Base-by-base conservation (phyloP, 2,329 filamentous ascomycete species). In the Diaporthe amygdali region DNA sequence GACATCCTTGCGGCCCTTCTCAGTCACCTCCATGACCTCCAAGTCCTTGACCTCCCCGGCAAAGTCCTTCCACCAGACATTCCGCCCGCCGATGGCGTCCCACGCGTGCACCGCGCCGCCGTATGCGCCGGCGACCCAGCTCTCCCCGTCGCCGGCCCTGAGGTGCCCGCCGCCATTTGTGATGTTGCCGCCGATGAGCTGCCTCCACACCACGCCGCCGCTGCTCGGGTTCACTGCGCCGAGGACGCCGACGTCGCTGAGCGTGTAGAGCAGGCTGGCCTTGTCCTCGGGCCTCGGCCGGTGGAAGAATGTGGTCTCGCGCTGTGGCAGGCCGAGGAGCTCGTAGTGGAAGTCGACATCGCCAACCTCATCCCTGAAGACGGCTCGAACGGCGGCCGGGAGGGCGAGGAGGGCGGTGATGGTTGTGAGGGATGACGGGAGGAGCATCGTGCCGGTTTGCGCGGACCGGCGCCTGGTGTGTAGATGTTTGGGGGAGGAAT, bases 291-390 rank as follows among this genome's bases (percentile, higher is more conserved):
- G 88, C 77, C 93, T 89, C 47, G 96, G 96, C 76, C 92, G 92
- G 84, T 98, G 94, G 89, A 98, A 98, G 88, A 98, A 97, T 76
- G 96, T 98, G 73, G 94, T 93, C 74, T 94, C 90, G 80, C 90
- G 86, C 80, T 93, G 92, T 68, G 96, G 95, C 46, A 94, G 84
- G 78, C 96, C 96, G 78, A 99, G 86, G 61, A 98, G 91, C 75
- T 94, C 90, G 84, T 97, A 91, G 83, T 98, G 96, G 84, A 95
- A 98, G 83, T 99, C 96, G 81, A 97, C 90, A 77, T 94, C 89
- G 84, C 92, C 95, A 76, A 97, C 95, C 82, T 99, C 96, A 79
- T 99, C 96, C 76, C 89, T 87, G 84, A 95, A 97, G 72, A 98
- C 90, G 75, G 95, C 94, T 78, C 83, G 80, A 66, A 89, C 84